A percentile compares a stretch with the other conserved stretches of the same genome.
Evolutionary conservation across 208 protist genomes (phyloP).

Genomic region (Leishmania tropica): DNA sequence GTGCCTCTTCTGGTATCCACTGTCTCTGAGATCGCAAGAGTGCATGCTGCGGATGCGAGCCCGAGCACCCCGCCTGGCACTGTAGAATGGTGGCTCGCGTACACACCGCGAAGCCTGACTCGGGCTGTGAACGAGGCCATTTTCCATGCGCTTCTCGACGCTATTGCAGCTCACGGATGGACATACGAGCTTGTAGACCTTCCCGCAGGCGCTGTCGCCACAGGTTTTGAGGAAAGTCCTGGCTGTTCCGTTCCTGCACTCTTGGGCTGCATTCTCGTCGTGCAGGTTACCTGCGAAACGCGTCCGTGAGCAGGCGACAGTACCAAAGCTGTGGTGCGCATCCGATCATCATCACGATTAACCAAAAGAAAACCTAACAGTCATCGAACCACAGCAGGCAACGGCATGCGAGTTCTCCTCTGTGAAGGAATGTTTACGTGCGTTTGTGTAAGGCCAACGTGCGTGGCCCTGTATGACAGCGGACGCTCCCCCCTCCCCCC

Average conservation of each 20-base stretch:
- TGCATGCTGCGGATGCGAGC: not conserved
- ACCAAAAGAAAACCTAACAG: not conserved
- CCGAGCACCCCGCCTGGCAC: not conserved
- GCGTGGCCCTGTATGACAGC: too few relatives aligned
- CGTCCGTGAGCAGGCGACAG: not conserved
- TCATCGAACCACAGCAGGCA: not conserved
- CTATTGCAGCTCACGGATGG: slow-evolving; percentile 10
- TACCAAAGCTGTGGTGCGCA: not conserved
- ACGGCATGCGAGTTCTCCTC: not conserved
- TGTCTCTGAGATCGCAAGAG: slow-evolving; percentile 5
- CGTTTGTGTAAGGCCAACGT: not conserved
- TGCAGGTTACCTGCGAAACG: not conserved
- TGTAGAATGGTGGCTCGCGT: slow-evolving; percentile 43
- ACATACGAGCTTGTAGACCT: slow-evolving; percentile 9
- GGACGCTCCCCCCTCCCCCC: too few relatives aligned
- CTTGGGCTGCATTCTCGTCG: slow-evolving; percentile 28
- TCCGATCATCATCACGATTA: not conserved
- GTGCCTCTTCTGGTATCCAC: slow-evolving; percentile 40
- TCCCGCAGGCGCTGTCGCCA: slow-evolving; percentile 6
- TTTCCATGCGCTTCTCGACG: slow-evolving; percentile 18
- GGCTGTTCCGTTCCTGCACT: slow-evolving; percentile 16
- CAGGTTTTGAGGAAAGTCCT: slow-evolving; percentile 20
- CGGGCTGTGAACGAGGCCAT: slow-evolving; percentile 33
- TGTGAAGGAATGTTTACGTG: not conserved
- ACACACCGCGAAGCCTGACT: slow-evolving; percentile 43